These are phyloP conservation scores for Oidium heveae DNA, from an alignment of 2,329 filamentous ascomycete species.

Conservation along the genomic window DNA sequence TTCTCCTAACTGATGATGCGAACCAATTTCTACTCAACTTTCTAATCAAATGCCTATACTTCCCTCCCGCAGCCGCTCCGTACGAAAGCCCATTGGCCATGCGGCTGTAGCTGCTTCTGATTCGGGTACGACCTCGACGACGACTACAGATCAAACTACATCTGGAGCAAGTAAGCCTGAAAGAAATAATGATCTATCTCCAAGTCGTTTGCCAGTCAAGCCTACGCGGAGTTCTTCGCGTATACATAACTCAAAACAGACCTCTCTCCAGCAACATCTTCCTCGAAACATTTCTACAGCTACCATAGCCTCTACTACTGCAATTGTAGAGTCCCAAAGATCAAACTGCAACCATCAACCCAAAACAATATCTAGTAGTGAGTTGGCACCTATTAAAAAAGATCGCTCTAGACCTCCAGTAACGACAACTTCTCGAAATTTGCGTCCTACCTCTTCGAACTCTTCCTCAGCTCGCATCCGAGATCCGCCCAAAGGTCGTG, in stretches of 20 bases:
- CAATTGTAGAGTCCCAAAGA: too few relatives aligned
- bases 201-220: constrained; percentile 13
- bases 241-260: constrained; percentile 1
- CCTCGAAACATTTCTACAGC: too few relatives aligned
- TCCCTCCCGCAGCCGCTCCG: constrained; percentile 8
- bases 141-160: neutral
- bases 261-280: too few relatives aligned
- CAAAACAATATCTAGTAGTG: too few relatives aligned
- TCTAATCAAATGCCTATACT: too few relatives aligned
- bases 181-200: constrained; percentile 9
- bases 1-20: too few relatives aligned
- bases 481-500: constrained; percentile 8
- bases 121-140: neutral
- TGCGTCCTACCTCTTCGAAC: constrained; percentile 9
- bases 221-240: constrained; percentile 8
- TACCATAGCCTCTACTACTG: too few relatives aligned
- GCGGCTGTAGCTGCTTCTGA: neutral
- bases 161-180: neutral
- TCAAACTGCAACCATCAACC: too few relatives aligned
- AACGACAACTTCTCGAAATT: constrained; percentile 7
- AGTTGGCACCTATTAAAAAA: constrained; percentile 8
- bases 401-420: constrained; percentile 10
- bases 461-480: constrained; percentile 2
- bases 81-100: constrained; percentile 6
- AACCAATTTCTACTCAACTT: too few relatives aligned